phyloP scores from a whole-genome alignment of 2,329 filamentous ascomycete species.

The Teratosphaeria viscida region DNA sequence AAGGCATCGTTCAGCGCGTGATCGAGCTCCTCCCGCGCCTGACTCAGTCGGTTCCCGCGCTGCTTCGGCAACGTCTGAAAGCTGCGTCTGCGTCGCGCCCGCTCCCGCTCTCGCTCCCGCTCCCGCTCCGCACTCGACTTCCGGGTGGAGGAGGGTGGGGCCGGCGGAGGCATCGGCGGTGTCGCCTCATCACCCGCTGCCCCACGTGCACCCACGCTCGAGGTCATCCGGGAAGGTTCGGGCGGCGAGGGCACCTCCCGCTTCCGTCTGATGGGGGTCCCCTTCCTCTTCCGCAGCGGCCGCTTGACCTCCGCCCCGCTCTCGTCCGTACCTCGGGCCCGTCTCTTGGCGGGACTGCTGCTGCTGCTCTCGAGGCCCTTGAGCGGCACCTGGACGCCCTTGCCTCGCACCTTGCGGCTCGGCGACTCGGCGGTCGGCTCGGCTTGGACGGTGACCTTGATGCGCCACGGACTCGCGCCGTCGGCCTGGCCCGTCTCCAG shows the following conservation, averaged over 20 bases:
- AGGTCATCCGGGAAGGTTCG: neutral
- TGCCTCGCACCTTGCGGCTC: slow-evolving; percentile 6
- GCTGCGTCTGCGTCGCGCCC: neutral
- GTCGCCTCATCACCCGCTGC: neutral
- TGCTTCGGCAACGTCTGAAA: slow-evolving; percentile 8
- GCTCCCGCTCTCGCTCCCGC: neutral
- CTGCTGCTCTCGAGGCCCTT: slow-evolving; percentile 20
- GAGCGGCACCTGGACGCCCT: slow-evolving; percentile 32
- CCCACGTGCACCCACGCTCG: neutral
- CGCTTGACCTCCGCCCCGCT: neutral
- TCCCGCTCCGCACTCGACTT: neutral
- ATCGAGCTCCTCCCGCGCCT: slow-evolving; percentile 22
- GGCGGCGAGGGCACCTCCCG: neutral
- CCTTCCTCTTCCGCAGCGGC: slow-evolving; percentile 21
- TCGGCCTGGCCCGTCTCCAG: slow-evolving; percentile 30
- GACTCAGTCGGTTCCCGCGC: slow-evolving; percentile 15
- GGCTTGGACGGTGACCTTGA: slow-evolving; percentile 41
- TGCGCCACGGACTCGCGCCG: slow-evolving; percentile 36
- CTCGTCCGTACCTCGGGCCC: neutral
- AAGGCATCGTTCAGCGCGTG: slow-evolving; percentile 21
- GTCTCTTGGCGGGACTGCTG: neutral
- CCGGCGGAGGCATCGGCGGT: neutral
- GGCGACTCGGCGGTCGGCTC: slow-evolving; percentile 27
- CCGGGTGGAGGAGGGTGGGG: neutral
- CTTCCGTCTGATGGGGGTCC: slow-evolving; percentile 15